Conservation (phyloP, 2,329 filamentous ascomycete species). For the Hypomyces perniciosus region DNA sequence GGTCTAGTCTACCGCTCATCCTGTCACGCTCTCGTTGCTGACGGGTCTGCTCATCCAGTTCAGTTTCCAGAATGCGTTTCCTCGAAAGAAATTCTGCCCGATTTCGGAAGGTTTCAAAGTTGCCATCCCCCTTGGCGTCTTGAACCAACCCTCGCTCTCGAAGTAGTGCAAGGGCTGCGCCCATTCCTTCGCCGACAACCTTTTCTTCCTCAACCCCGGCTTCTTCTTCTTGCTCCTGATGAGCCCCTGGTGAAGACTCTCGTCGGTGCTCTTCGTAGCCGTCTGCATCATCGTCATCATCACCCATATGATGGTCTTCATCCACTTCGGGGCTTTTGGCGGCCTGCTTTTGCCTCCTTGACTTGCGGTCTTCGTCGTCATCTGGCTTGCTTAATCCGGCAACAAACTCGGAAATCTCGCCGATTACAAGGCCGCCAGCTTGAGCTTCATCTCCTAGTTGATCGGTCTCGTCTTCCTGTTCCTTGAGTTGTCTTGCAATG, state of each 20-base stretch:
- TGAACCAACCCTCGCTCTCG: slow-evolving; percentile 79
- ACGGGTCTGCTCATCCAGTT: slow-evolving; percentile 73
- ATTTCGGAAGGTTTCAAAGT: slow-evolving; percentile 62
- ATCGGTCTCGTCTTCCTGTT: slow-evolving; percentile 50
- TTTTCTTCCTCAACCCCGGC: slow-evolving; percentile 83
- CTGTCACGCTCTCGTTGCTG: slow-evolving; percentile 85
- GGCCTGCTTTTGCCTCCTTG: slow-evolving; percentile 32
- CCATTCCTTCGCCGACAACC: slow-evolving; percentile 70
- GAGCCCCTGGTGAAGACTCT: background rate
- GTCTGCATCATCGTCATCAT: slow-evolving; percentile 22
- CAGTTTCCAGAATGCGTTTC: slow-evolving; percentile 63
- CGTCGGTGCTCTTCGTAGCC: slow-evolving; percentile 29
- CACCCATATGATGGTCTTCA: slow-evolving; percentile 43
- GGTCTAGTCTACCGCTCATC: slow-evolving; percentile 70
- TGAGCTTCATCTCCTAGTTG: slow-evolving; percentile 37
- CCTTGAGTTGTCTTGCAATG: slow-evolving; percentile 71
- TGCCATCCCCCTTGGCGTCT: slow-evolving; percentile 52
- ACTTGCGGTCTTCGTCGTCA: slow-evolving; percentile 50
- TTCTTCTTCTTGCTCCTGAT: slow-evolving; percentile 27
- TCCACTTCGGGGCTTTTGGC: slow-evolving; percentile 30
- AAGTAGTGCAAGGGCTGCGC: slow-evolving; percentile 74
- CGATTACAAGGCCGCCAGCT: slow-evolving; percentile 71
- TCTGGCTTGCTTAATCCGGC: slow-evolving; percentile 70
- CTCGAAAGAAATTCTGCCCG: slow-evolving; percentile 75
- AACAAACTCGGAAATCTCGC: slow-evolving; percentile 93